Conservation (phyloP, 2,329 filamentous ascomycete species). For the Onygenales sp. region DNA sequence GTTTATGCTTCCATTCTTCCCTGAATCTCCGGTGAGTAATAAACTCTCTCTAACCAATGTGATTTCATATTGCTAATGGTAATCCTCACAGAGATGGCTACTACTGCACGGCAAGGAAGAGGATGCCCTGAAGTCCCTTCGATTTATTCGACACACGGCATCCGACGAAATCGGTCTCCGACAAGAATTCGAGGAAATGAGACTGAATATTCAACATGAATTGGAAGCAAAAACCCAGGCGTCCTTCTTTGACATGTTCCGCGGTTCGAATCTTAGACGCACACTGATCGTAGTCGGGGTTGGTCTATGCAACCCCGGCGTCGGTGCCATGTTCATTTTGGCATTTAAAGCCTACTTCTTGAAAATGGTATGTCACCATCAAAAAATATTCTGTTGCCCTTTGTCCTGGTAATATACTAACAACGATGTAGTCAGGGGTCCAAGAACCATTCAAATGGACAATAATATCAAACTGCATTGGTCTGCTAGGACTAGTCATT, state of each 20-base stretch:
- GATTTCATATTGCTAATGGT: background rate
- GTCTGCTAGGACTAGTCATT: background rate
- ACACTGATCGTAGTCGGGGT: background rate
- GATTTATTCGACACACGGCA: background rate
- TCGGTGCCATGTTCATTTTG: background rate
- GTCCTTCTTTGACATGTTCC: background rate
- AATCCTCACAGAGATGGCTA: background rate
- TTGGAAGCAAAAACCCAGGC: background rate
- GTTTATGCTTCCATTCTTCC: background rate
- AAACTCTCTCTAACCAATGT: background rate
- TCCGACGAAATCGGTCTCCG: background rate
- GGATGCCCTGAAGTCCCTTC: background rate
- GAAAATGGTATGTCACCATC: background rate
- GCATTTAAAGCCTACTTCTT: background rate
- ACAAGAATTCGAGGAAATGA: background rate
- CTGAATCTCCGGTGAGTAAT: background rate
- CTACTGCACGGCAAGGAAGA: background rate
- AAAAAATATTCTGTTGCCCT: no score
- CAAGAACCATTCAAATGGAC: background rate
- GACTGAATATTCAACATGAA: background rate
- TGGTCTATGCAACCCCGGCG: background rate
- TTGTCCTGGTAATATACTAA: background rate
- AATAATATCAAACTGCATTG: background rate
- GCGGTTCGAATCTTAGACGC: background rate
- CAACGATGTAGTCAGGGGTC: background rate